Base-by-base conservation (phyloP, 306 rosid species). In the Glycine latifolia region DNA sequence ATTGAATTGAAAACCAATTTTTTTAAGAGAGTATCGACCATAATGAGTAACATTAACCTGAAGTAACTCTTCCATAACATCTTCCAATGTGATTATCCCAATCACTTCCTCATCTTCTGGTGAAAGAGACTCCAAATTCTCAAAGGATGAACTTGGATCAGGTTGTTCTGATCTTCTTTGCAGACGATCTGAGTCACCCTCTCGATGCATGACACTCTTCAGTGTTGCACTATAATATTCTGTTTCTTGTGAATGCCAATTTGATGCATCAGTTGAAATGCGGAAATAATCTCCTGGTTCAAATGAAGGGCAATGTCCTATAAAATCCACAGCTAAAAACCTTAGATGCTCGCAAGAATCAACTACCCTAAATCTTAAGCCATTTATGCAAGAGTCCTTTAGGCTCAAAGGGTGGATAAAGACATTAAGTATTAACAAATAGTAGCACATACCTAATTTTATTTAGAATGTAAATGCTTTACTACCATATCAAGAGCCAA, bases 71-170 rank as follows among this genome's bases (percentile, higher is more conserved):
- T 94, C 97, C 89, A 94, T 88, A 16, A 91, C 90, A 91, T 91
- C 95, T 84, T 94, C 93, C 86, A 94, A 79, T 56, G 94, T 94
- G 61, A 94, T 90, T 74, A 94, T 90, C 17, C 94, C 97, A 44
- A 90, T 62, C 8, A 86, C 91, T 85, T 88, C 87, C 63, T 88
- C 88, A 4, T 81, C 85, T 26, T 3, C 33, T 63, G 58, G 35
- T 68, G 58, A 80, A 83, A 81, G 39, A 17, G 83, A 73, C 59
- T 83, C 88, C 75, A 79, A 33, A 70, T 72, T 80, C 68, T 50
- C 87, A 60, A 80, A 41, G 0, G 87, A 79, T 68, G 69, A 61
- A 74, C 73, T 84, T 75, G 84, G 39, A 54, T 79, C 74, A 7
- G 16, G 39, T 67, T 79, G 78, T 41, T 10, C 44, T 60, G 84